These are phyloP conservation scores for Xylaria cubensis DNA, from an alignment of 495 filamentous ascomycete species.

Conservation along the genomic window DNA sequence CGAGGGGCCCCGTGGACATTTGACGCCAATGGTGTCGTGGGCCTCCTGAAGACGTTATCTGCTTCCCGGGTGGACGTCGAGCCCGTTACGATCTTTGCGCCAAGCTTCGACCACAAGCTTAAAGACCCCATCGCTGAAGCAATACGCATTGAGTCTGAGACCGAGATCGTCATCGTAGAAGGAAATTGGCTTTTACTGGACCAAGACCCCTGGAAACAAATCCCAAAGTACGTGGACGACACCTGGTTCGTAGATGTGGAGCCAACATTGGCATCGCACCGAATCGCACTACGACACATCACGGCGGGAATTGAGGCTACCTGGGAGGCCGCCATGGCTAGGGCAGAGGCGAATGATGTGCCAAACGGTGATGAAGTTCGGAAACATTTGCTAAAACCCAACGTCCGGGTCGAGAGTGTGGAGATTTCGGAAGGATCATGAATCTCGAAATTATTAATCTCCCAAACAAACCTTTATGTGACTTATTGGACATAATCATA, in stretches of 20 bases:
- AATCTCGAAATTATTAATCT: background rate
- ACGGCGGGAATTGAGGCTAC: constrained; percentile 50
- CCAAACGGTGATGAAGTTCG: constrained; percentile 39
- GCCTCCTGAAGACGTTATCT: constrained; percentile 39
- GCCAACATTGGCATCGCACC: constrained; percentile 39
- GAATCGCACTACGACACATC: constrained; percentile 49
- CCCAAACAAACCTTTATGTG: background rate
- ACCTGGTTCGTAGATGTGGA: constrained; percentile 50
- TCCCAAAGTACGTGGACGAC: constrained; percentile 29
- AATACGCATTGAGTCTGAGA: constrained; percentile 42
- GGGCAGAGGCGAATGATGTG: constrained; percentile 53
- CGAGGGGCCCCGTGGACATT: constrained; percentile 55
- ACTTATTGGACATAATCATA: too few species aligned
- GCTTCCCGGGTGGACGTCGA: constrained; percentile 14
- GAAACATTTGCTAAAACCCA: background rate
- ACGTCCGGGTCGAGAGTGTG: constrained; percentile 13
- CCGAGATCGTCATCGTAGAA: constrained; percentile 48
- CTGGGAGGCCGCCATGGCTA: constrained; percentile 46
- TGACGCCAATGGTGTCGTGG: constrained; percentile 42
- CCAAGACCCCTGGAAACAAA: constrained; percentile 34
- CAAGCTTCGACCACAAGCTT: constrained; percentile 49
- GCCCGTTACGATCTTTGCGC: constrained; percentile 36
- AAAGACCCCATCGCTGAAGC: constrained; percentile 51
- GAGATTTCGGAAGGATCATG: background rate
- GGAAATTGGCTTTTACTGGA: constrained; percentile 43